Base-by-base conservation (phyloP, 345 rosid species). In the Erucastrum elatum region DNA sequence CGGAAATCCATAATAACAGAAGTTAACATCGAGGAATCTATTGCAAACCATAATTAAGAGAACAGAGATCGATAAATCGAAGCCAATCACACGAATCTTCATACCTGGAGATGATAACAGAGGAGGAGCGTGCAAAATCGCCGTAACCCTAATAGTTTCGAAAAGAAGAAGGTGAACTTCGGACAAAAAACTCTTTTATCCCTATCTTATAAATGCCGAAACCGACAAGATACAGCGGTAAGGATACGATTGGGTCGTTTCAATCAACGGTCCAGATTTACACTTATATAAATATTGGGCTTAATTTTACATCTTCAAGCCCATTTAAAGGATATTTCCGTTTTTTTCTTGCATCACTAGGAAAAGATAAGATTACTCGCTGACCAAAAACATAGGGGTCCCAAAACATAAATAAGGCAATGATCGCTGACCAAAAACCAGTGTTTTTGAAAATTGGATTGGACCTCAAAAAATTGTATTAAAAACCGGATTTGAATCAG, bases 61-160 rank as follows among this genome's bases (percentile, higher is more conserved):
- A 7, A 66, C 0, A 37, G 16, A 56, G 49, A 66, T 6, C 49
- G 30, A 35, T 1, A 12, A 30, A 58, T 9, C 30, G 21, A 29
- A 53, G 15, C 25, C 51, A n/a, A 33, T 72, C 6, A 66, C 21
- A 64, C 4, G 29, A 46, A 46, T n/a, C 49, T 39, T 56, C 34
- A 49, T 67, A 79, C 82, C 82, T 73, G 5, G 73, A 65, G 81
- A 37, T 1, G 25, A 41, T 17, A 62, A 68, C 65, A 12, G 34
- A 2, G 35, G n/a, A 5, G 58, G 66, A 64, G 72, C 60, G 67
- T 56, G 62, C 55, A 8, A 72, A 7, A 46, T 34, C 69, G 69
- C 33, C 62, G 59, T 34, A 79, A 79, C 82, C 82, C 82, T 81
- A 68, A 72, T 21, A 33, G 12, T 72, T 69, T 58, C 63, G 72